Conservation (phyloP, 371 early-diverging fungal species). For the Sporodiniella umbellata region DNA sequence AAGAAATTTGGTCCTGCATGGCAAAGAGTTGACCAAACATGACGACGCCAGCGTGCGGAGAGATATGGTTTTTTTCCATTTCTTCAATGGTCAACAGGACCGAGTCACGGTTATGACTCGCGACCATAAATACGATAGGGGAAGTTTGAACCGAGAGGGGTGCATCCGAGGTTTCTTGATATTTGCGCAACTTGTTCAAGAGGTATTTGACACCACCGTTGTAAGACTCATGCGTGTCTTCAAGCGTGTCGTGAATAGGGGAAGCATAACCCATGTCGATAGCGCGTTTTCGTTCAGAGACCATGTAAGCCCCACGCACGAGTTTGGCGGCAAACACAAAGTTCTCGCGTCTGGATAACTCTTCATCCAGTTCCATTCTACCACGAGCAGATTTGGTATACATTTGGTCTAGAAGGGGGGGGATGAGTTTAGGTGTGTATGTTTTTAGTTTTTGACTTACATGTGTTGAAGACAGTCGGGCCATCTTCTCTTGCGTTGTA, state of each 20-base stretch:
- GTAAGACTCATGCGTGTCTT: constrained; percentile 84
- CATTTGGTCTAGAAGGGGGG: constrained; percentile 71
- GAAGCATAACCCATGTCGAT: constrained; percentile 61
- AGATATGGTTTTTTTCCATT: constrained; percentile 62
- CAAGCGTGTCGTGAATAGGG: constrained; percentile 81
- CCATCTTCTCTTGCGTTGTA: constrained; percentile 56
- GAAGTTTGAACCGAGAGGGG: constrained; percentile 30
- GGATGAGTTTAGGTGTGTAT: not conserved
- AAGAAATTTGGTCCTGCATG: constrained; percentile 84
- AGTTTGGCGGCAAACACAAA: constrained; percentile 87
- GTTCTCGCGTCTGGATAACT: constrained; percentile 63
- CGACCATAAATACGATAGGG: constrained; percentile 79
- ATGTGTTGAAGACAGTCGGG: constrained; percentile 87
- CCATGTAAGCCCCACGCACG: constrained; percentile 95
- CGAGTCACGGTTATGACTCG: constrained; percentile 89
- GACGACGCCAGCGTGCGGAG: constrained; percentile 63
- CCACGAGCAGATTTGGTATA: constrained; percentile 76
- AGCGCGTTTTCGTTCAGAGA: constrained; percentile 82
- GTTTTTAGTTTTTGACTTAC: constrained; percentile 21
- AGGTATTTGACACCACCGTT: constrained; percentile 77
- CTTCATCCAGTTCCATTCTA: constrained; percentile 70
- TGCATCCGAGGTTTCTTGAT: constrained; percentile 23
- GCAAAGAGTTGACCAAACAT: constrained; percentile 92
- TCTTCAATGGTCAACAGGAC: constrained; percentile 63
- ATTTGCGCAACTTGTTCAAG: constrained; percentile 50